Evolutionary conservation across 169 alveolate species (phyloP).

Genomic region (Plasmodium cynomolgi): DNA sequence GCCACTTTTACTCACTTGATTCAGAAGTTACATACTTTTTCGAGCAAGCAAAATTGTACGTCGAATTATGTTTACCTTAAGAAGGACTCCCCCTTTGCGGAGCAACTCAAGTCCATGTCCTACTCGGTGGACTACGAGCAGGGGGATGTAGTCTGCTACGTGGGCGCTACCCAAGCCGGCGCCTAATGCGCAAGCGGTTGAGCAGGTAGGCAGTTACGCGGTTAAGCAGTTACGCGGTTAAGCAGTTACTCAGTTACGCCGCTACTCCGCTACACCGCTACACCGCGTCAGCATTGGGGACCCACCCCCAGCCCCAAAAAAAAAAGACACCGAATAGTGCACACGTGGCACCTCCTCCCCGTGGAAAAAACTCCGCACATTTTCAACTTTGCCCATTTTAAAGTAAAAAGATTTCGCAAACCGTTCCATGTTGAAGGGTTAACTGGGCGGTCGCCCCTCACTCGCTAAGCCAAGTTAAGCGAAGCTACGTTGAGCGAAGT

Average conservation of each 20-base stretch:
- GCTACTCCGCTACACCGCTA: too few species aligned
- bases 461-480: neutral
- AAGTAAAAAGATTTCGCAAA: neutral
- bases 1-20: neutral
- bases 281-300: too few species aligned
- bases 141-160: neutral
- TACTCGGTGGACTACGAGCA: neutral
- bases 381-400: neutral
- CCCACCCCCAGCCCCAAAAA: neutral
- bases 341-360: neutral
- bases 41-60: slow-evolving; percentile 1
- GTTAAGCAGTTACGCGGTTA: too few species aligned
- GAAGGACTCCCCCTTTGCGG: slow-evolving; percentile 15
- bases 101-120: slow-evolving; percentile 4
- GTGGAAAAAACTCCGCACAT: neutral
- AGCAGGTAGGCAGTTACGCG: too few species aligned
- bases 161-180: neutral
- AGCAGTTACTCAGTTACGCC: too few species aligned
- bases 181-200: neutral
- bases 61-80: slow-evolving; percentile 6
- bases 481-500: too few species aligned
- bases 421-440: neutral
- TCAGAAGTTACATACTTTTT: neutral
- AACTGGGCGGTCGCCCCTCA: neutral
- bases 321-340: neutral